phyloP scores from a whole-genome alignment of 805 yeast species.

The Yamadazyma endophytica region DNA sequence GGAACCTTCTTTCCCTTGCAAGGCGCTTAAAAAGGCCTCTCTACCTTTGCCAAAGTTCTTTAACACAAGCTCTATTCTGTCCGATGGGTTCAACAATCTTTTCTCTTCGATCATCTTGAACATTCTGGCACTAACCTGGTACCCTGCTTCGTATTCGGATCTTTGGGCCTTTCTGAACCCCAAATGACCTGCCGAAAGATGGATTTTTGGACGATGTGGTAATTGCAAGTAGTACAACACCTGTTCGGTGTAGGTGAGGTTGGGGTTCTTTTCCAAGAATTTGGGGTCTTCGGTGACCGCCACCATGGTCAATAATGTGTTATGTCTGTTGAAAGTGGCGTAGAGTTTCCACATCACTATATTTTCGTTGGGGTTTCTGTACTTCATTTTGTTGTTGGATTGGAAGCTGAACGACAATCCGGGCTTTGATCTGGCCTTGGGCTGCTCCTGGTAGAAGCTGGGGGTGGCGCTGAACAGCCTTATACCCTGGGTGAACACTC shows the following conservation, averaged over 20 bases:
- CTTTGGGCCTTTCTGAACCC: conserved; percentile 90
- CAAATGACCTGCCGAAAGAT: conserved; percentile 75
- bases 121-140: conserved; percentile 73
- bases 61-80: conserved; percentile 70
- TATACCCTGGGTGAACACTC: too few relatives aligned
- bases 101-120: conserved; percentile 68
- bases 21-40: conserved; percentile 77
- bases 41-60: conserved; percentile 88
- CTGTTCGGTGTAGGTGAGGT: conserved; percentile 59
- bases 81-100: conserved; percentile 45
- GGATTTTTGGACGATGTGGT: conserved; percentile 68
- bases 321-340: conserved; percentile 75
- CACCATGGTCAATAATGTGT: conserved; percentile 73
- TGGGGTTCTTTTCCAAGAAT: conserved; percentile 52
- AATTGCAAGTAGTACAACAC: conserved; percentile 74
- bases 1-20: conserved; percentile 85
- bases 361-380: conserved; percentile 11
- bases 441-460: too few relatives aligned
- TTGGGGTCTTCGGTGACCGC: conserved; percentile 65
- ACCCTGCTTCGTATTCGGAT: conserved; percentile 90
- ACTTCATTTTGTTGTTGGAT: too few relatives aligned
- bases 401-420: too few relatives aligned
- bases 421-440: too few relatives aligned
- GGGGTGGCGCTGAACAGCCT: too few relatives aligned
- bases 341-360: conserved; percentile 68